Base-by-base conservation (phyloP, 768 basidiomycete genomes). In the Tricholoma matsutake region DNA sequence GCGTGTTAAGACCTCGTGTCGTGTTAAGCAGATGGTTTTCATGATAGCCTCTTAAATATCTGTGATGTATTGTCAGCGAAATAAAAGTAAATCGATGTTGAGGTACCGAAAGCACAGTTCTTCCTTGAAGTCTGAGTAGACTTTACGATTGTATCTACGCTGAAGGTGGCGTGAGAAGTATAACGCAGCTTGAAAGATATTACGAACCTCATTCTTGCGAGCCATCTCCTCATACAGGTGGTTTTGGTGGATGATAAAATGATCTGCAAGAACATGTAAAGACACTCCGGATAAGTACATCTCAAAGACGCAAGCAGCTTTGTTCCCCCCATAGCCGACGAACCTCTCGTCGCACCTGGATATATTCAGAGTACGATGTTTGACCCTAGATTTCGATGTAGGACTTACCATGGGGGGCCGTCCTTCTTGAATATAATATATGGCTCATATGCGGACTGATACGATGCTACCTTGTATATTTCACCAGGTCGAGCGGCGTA, bases 251-350 rank as follows among this genome's bases (percentile, higher is more conserved):
- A 94, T 85, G 62, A 96, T 78, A 68, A 95, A 96, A 72, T 96
- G 92, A 71, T 95, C 92, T 10, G 88, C 78, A 11, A 95, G 81
- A 28, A 96, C 91, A 69, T 88, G 92, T 73, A 86, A 94, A 22
- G 86, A 86, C 39, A 94, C 83, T 2, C 94, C 94, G 11, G 91
- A 87, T 6, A 96, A 77, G 74, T 92, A 93, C 85, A 96, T 91
- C 71, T 94, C 94, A 69, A 89, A 94, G 37, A 94, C 79, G 69
- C 94, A 95, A 9, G 94, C 93, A 1, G 94, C 94, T 72, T 96
- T 96, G 78, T 96, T 96, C 1, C 87, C 92, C 4, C 94, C 94
- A 71, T 95, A 95, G 1, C 94, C 94, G 51, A 94, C 81, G 68
- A 96, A 96, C 34, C 92, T 84, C 70, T 94, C 92, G 67, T 95